phyloP scores from a whole-genome alignment of 257 asterid species.

The Salvia splendens region DNA sequence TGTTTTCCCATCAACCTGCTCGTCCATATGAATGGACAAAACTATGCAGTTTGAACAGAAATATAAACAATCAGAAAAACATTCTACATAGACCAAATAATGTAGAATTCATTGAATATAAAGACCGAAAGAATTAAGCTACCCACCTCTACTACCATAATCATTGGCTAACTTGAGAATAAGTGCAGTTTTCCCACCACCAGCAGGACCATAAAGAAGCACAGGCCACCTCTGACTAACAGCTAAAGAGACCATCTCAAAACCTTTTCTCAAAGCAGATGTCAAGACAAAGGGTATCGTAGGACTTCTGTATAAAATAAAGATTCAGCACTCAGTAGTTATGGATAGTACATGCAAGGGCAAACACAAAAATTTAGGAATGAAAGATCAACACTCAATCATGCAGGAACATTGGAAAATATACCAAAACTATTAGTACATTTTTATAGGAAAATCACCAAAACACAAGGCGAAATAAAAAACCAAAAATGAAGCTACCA shows the following conservation, averaged over 20 bases:
- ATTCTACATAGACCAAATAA: conserved; percentile 7
- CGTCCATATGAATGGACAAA: conserved; percentile 90
- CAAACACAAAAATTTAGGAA: not conserved
- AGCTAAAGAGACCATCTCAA: conserved; percentile 80
- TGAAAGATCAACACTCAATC: conserved; percentile 1
- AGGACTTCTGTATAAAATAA: conserved; percentile 45
- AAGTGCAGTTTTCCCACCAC: conserved; percentile 87
- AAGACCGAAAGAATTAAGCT: conserved; percentile 18
- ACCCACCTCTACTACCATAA: conserved; percentile 66
- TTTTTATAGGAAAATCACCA: conserved; percentile 1
- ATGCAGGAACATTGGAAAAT: not conserved
- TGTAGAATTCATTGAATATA: not conserved
- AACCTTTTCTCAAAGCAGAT: conserved; percentile 58
- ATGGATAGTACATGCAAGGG: not conserved
- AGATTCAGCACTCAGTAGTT: conserved; percentile 24
- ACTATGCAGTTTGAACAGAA: conserved; percentile 42
- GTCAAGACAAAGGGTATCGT: conserved; percentile 70
- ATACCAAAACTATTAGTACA: not conserved
- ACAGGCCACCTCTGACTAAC: conserved; percentile 95
- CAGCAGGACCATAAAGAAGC: conserved; percentile 92
- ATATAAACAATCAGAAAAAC: conserved; percentile 28
- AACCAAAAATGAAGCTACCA: not conserved
- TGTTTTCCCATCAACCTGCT: conserved; percentile 93
- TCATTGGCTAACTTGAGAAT: conserved; percentile 61
- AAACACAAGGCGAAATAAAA: not conserved